Conservation (phyloP, 2,329 filamentous ascomycete species). For the Aspergillus sp. region DNA sequence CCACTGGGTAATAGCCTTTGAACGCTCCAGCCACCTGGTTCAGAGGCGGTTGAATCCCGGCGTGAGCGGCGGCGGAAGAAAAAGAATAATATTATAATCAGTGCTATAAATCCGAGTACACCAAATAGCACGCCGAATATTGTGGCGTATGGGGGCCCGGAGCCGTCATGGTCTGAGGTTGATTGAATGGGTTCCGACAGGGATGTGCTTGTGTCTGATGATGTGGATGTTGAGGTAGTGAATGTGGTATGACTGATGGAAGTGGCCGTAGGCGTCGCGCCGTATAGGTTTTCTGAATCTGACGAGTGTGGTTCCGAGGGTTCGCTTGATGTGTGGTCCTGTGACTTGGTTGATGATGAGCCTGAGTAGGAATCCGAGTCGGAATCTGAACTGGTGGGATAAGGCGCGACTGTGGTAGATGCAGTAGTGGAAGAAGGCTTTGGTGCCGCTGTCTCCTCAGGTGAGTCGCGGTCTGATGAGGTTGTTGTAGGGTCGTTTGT, state of each 20-base stretch:
- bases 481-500: constrained; percentile 1
- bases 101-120: constrained; percentile 28
- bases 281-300: neutral
- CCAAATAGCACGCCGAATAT: constrained; percentile 38
- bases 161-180: constrained; percentile 2
- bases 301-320: neutral
- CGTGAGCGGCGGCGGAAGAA: constrained; percentile 27
- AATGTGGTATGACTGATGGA: constrained; percentile 1
- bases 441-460: constrained; percentile 1
- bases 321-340: neutral
- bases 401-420: neutral
- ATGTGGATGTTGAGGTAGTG: constrained; percentile 1
- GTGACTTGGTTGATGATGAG: neutral
- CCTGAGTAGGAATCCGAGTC: neutral
- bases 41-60: neutral
- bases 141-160: constrained; percentile 20
- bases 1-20: constrained; percentile 24
- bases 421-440: constrained; percentile 2
- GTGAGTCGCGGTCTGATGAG: neutral
- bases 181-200: neutral
- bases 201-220: neutral
- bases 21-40: constrained; percentile 1
- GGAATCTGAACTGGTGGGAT: neutral
- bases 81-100: constrained; percentile 30
- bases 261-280: neutral